Evolutionary conservation across 805 yeast genomes (phyloP).

Genomic region (Tetrapisispora iriomotensis): DNA sequence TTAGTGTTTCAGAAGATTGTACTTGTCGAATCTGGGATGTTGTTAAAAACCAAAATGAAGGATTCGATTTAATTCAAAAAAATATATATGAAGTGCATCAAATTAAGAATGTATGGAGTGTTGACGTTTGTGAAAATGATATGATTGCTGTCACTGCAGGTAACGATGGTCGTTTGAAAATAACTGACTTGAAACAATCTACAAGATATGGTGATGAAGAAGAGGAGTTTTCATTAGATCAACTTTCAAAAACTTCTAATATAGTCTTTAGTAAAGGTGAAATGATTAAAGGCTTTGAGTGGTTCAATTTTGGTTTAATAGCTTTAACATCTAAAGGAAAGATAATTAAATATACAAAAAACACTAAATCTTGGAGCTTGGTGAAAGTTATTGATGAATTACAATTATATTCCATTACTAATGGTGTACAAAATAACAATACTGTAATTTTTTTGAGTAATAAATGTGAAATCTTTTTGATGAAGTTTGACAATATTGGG

Average conservation of each 20-base stretch:
- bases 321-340: constrained; percentile 54
- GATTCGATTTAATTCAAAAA: constrained; percentile 15
- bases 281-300: constrained; percentile 49
- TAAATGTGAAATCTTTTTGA: constrained; percentile 35
- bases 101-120: constrained; percentile 85
- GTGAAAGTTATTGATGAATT: constrained; percentile 22
- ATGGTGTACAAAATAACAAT: constrained; percentile 31
- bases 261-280: constrained; percentile 37
- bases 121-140: constrained; percentile 40
- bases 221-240: constrained; percentile 21
- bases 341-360: constrained; percentile 28
- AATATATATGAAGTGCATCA: constrained; percentile 57
- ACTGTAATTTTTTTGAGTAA: constrained; percentile 29
- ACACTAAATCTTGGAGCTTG: constrained; percentile 22
- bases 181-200: constrained; percentile 42
- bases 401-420: constrained; percentile 34
- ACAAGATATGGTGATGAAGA: constrained; percentile 26
- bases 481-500: constrained; percentile 35
- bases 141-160: constrained; percentile 75
- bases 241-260: constrained; percentile 27
- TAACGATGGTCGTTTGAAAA: constrained; percentile 75
- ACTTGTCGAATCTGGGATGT: constrained; percentile 72
- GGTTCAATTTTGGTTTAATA: constrained; percentile 37
- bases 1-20: constrained; percentile 81
- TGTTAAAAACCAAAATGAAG: constrained; percentile 9